phyloP scores from a whole-genome alignment of 805 yeast genomes.

The Candida alai region DNA sequence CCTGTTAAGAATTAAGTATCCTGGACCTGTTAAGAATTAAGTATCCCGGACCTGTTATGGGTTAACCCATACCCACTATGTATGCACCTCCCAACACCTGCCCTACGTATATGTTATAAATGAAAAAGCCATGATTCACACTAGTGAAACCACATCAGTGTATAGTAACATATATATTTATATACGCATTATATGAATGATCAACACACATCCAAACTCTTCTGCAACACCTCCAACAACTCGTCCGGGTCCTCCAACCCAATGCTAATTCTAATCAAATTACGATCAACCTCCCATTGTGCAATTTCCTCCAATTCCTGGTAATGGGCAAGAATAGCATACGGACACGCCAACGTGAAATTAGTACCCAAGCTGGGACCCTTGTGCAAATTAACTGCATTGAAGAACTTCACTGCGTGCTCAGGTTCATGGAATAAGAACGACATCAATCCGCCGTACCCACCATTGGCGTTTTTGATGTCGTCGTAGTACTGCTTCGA shows the following conservation, averaged over 20 bases:
- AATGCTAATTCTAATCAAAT: slow-evolving; percentile 74
- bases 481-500: slow-evolving; percentile 67
- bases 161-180: background rate
- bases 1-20: no score
- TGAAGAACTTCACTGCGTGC: slow-evolving; percentile 71
- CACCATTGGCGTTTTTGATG: slow-evolving; percentile 65
- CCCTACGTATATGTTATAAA: no score
- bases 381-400: slow-evolving; percentile 65
- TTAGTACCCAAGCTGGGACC: slow-evolving; percentile 92
- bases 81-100: no score
- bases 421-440: slow-evolving; percentile 61
- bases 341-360: slow-evolving; percentile 86
- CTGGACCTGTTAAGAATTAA: no score
- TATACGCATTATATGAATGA: background rate
- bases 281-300: slow-evolving; percentile 77
- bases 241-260: slow-evolving; percentile 75
- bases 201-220: slow-evolving; percentile 43
- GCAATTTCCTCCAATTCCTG: slow-evolving; percentile 75
- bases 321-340: slow-evolving; percentile 82
- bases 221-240: slow-evolving; percentile 45
- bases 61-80: no score
- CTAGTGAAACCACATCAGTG: slow-evolving; percentile 1
- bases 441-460: slow-evolving; percentile 86
- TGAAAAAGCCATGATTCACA: no score
- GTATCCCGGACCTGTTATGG: no score